phyloP scores from a whole-genome alignment of 2,329 filamentous ascomycete genomes.

The Colletotrichum sp. region DNA sequence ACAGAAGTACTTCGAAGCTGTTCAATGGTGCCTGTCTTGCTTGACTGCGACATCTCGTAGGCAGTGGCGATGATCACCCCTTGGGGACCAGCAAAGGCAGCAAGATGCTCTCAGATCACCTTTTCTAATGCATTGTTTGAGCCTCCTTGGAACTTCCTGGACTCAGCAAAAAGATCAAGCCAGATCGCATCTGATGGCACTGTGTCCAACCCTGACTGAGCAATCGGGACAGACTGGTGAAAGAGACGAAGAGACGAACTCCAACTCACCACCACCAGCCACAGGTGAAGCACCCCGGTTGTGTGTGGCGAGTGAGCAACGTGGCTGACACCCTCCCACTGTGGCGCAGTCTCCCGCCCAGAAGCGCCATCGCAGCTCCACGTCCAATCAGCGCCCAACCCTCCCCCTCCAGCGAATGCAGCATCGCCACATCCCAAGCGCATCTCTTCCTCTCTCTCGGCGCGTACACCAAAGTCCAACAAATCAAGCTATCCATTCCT shows the following conservation, averaged over 20 bases:
- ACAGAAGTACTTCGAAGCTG: not conserved
- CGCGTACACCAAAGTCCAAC: not conserved
- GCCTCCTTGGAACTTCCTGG: fast-evolving
- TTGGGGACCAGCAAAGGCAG: not conserved
- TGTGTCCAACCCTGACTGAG: not conserved
- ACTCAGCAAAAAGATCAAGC: not conserved
- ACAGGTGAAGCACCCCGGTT: not conserved
- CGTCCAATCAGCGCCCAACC: not conserved
- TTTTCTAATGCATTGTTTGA: not conserved
- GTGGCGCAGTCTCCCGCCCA: not conserved
- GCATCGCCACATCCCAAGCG: not conserved
- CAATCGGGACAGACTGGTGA: not conserved
- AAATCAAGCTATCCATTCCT: not conserved
- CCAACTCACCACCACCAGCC: not conserved
- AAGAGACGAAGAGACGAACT: not conserved
- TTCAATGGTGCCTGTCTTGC: not conserved
- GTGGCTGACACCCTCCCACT: not conserved
- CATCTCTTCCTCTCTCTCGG: not conserved
- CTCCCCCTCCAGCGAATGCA: not conserved
- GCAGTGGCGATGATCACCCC: not conserved
- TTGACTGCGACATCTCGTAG: not conserved
- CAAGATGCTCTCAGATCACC: not conserved
- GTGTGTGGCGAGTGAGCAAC: not conserved
- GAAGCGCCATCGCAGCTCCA: not conserved
- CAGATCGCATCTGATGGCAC: not conserved